Evolutionary conservation across 1,139 yeast species (phyloP).

Genomic region (Pichia sp.): DNA sequence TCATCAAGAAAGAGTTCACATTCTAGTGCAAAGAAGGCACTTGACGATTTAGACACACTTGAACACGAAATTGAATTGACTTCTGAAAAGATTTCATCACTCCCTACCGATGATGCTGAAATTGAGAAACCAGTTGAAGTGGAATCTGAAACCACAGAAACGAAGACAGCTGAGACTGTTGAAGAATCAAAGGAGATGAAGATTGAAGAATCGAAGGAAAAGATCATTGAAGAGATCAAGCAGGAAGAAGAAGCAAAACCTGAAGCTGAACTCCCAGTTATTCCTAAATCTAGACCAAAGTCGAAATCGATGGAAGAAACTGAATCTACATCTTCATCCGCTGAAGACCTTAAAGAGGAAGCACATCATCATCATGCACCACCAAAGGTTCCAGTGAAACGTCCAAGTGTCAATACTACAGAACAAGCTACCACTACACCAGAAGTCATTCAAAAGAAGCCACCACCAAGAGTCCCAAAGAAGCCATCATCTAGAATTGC

Average conservation of each 20-base stretch:
- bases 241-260: neutral
- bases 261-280: neutral
- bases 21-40: neutral
- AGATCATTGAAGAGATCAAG: neutral
- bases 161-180: too few species aligned
- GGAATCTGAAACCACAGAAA: too few species aligned
- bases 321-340: neutral
- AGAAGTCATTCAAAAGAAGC: constrained; percentile 24
- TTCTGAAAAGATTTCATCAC: neutral
- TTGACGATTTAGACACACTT: constrained; percentile 2
- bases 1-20: neutral
- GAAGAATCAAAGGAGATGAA: neutral
- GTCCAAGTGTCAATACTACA: neutral
- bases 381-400: neutral
- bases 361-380: neutral
- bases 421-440: neutral
- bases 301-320: neutral
- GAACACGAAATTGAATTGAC: constrained; percentile 4
- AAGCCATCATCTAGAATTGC: constrained; percentile 76
- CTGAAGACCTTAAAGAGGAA: neutral
- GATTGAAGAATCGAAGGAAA: neutral
- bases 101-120: neutral
- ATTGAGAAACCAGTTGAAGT: neutral
- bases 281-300: constrained; percentile 3
- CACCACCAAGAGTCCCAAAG: constrained; percentile 71